Evolutionary conservation across 768 basidiomycete genomes (phyloP).

Genomic region (Jaapia argillacea): DNA sequence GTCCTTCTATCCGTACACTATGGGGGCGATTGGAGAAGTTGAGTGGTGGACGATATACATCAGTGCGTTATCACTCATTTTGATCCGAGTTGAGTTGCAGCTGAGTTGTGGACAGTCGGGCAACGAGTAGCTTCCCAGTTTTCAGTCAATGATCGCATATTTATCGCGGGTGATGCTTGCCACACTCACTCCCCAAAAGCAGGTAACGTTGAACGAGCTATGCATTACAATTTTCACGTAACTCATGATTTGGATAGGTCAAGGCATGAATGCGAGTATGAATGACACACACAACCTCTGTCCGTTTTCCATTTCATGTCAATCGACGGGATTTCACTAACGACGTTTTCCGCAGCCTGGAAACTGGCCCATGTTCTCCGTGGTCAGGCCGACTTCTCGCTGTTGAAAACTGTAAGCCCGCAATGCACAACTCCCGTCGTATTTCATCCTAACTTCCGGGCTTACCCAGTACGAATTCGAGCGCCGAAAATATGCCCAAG

Average conservation of each 20-base stretch:
- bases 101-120: constrained; percentile 29
- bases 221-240: constrained; percentile 15
- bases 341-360: constrained; percentile 41
- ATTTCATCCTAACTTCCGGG: background rate
- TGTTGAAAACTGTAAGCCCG: constrained; percentile 33
- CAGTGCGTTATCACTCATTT: constrained; percentile 20
- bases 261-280: constrained; percentile 46
- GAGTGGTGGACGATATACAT: constrained; percentile 43
- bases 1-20: constrained; percentile 29
- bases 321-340: background rate
- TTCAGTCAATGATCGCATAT: constrained; percentile 34
- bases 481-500: constrained; percentile 41
- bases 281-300: constrained; percentile 43
- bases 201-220: constrained; percentile 12
- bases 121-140: constrained; percentile 45
- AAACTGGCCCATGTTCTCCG: constrained; percentile 40
- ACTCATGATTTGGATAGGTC: too few relatives aligned
- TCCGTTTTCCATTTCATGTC: constrained; percentile 10
- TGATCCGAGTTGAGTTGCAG: background rate
- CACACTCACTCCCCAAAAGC: constrained; percentile 36
- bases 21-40: constrained; percentile 21
- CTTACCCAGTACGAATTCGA: constrained; percentile 37
- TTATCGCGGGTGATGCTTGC: constrained; percentile 49
- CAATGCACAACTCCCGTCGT: background rate
- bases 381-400: constrained; percentile 33